These are phyloP conservation scores for Leccinellum luteum DNA, from an alignment of 768 basidiomycete genomes.

Conservation along the genomic window DNA sequence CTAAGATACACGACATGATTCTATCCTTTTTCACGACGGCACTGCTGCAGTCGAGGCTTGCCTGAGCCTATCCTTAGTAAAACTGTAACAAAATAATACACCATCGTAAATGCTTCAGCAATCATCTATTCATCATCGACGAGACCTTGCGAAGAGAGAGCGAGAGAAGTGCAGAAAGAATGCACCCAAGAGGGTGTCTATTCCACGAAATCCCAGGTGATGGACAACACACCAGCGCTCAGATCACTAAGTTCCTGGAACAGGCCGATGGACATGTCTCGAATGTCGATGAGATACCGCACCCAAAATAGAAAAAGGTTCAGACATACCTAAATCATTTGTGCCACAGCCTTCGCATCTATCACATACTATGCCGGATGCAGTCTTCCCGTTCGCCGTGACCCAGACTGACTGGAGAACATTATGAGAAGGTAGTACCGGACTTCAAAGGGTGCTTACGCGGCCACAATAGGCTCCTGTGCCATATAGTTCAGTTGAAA, in stretches of 20 bases:
- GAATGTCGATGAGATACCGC: conserved; percentile 4
- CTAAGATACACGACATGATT: conserved; percentile 23
- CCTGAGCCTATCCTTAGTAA: conserved; percentile 18
- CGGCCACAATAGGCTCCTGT: conserved; percentile 57
- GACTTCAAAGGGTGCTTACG: conserved; percentile 36
- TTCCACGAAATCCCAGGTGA: conserved; percentile 62
- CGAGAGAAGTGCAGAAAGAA: neutral
- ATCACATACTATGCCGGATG: conserved; percentile 53
- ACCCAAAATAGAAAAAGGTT: neutral
- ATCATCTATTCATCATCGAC: conserved; percentile 7
- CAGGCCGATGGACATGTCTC: conserved; percentile 66
- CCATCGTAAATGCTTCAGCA: conserved; percentile 7
- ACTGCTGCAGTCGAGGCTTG: conserved; percentile 17
- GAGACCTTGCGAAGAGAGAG: conserved; percentile 4
- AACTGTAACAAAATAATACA: conserved; percentile 23
- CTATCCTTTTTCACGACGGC: conserved; percentile 13
- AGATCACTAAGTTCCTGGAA: conserved; percentile 54
- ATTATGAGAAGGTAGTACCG: conserved; percentile 7
- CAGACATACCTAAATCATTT: conserved; percentile 53
- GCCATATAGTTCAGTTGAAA: conserved; percentile 53
- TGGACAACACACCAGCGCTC: conserved; percentile 46
- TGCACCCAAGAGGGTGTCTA: conserved; percentile 36
- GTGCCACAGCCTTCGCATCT: conserved; percentile 55
- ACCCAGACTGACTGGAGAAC: conserved; percentile 54
- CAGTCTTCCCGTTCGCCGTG: conserved; percentile 48